These are phyloP conservation scores for Coffea canephora DNA, from an alignment of 257 asterid species.

Conservation along the genomic window DNA sequence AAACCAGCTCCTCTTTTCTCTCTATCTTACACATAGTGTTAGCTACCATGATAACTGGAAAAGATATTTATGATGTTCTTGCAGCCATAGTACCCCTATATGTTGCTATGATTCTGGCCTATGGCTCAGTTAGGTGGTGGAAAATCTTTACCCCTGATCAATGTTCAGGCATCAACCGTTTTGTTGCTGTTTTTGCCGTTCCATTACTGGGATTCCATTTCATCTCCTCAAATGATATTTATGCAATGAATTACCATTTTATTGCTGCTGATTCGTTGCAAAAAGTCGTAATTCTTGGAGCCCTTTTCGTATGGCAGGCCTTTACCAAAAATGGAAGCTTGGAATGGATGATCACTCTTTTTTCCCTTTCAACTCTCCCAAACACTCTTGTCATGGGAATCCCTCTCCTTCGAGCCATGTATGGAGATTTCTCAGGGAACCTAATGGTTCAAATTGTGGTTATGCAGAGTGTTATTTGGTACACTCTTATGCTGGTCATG, in stretches of 20 bases:
- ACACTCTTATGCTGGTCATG: constrained; percentile 74
- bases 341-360: constrained; percentile 84
- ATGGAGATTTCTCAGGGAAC: constrained; percentile 83
- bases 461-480: constrained; percentile 86
- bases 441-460: constrained; percentile 93
- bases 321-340: constrained; percentile 53
- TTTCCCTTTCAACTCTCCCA: constrained; percentile 84
- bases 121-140: constrained; percentile 91
- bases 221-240: constrained; percentile 70
- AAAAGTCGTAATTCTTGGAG: constrained; percentile 61
- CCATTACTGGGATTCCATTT: constrained; percentile 85
- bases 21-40: too few species aligned
- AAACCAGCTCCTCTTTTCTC: neutral
- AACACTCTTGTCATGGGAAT: constrained; percentile 93
- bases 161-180: constrained; percentile 89
- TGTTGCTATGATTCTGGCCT: constrained; percentile 84
- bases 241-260: constrained; percentile 85
- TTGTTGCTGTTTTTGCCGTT: constrained; percentile 92
- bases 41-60: constrained; percentile 61
- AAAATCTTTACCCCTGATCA: constrained; percentile 90
- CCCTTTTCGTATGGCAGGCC: constrained; percentile 66
- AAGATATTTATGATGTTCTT: constrained; percentile 79
- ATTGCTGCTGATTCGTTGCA: constrained; percentile 85
- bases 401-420: constrained; percentile 83
- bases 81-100: constrained; percentile 79